A percentile compares a stretch with the other conserved stretches of the same genome.
phyloP scores from a whole-genome alignment of 2,329 filamentous ascomycete species.

The Emericellopsis atlantica region DNA sequence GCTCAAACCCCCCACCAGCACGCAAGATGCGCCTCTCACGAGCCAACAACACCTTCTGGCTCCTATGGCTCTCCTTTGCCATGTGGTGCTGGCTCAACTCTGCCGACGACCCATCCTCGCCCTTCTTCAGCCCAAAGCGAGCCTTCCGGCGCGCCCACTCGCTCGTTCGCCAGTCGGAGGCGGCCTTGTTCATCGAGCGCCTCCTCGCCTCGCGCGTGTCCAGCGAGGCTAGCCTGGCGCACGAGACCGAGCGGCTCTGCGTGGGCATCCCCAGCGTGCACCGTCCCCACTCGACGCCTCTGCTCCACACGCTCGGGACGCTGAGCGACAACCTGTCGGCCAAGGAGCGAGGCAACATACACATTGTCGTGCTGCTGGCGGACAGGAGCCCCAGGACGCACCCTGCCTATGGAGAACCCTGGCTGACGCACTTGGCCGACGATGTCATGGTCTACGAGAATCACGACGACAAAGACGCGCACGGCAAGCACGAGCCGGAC shows the following conservation, averaged over 20 bases:
- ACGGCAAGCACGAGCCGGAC: background rate
- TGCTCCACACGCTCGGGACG: constrained; percentile 15
- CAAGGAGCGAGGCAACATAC: constrained; percentile 15
- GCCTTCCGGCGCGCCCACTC: constrained; percentile 16
- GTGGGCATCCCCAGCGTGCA: constrained; percentile 21
- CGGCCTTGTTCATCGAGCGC: constrained; percentile 10
- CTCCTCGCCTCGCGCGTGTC: background rate
- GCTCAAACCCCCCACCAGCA: background rate
- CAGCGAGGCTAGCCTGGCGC: constrained; percentile 2
- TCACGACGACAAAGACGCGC: constrained; percentile 4
- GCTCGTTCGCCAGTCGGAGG: constrained; percentile 10
- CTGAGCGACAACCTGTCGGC: constrained; percentile 16
- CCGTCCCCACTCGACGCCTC: constrained; percentile 14
- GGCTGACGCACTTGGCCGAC: constrained; percentile 17
- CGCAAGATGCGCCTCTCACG: constrained; percentile 11
- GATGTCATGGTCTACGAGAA: constrained; percentile 18
- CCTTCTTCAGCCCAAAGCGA: constrained; percentile 15
- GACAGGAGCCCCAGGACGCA: constrained; percentile 17
- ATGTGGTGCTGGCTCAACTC: constrained; percentile 15
- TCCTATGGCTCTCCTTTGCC: constrained; percentile 13
- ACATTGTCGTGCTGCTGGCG: constrained; percentile 20
- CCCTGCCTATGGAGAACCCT: constrained; percentile 15
- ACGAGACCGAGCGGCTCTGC: constrained; percentile 10
- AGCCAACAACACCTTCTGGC: constrained; percentile 17
- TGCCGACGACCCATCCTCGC: constrained; percentile 19